phyloP scores from a whole-genome alignment of 345 rosid species.

The sweet orange (Citrus sinensis) region DNA sequence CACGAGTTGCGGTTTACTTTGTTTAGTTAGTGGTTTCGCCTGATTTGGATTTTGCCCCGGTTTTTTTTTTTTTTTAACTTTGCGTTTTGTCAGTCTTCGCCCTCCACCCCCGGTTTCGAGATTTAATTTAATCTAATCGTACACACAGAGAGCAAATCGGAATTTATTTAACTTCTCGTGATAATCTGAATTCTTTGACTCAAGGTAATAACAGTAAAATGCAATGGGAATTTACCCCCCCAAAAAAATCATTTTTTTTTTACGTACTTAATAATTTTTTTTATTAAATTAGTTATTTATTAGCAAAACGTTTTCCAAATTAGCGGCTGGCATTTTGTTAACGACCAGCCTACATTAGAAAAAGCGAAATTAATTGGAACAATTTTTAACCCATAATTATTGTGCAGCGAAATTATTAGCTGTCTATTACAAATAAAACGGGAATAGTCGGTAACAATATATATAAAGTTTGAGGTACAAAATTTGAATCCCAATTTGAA shows the following conservation, averaged over 20 bases:
- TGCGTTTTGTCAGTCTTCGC: background rate
- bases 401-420: no score
- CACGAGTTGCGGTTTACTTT: slow-evolving; percentile 10
- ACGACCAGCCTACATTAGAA: no score
- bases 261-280: no score
- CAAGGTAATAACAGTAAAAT: no score
- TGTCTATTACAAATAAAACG: no score
- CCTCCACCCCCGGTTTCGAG: slow-evolving; percentile 19
- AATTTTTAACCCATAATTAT: no score
- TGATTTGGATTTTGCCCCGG: slow-evolving; percentile 2
- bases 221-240: no score
- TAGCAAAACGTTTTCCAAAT: slow-evolving; percentile 5
- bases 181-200: background rate
- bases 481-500: no score
- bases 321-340: background rate
- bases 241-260: no score
- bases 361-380: no score
- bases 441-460: no score
- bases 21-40: background rate
- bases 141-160: background rate
- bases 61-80: background rate
- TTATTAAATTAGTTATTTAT: background rate
- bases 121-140: background rate
- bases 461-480: no score
- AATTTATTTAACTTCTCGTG: slow-evolving; percentile 18